Conservation (phyloP, 176 grass and related monocot genomes). For the Bolboschoenus planiculmis region DNA sequence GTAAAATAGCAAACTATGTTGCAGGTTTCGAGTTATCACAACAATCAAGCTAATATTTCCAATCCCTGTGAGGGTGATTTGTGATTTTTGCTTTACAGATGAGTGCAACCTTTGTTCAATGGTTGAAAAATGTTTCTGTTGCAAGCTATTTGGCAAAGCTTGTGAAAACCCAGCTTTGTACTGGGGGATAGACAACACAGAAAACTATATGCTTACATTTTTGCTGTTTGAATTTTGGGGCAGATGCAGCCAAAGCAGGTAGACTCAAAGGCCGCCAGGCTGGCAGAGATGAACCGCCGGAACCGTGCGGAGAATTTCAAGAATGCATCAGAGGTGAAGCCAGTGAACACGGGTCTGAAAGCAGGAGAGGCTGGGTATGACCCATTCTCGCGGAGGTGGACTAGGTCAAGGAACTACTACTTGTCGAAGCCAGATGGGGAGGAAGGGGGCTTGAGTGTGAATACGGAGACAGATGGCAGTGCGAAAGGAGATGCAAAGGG, state of each 20-base stretch:
- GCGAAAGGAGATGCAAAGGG: slow-evolving; percentile 32
- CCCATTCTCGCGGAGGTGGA: slow-evolving; percentile 97
- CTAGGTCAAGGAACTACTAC: slow-evolving; percentile 86
- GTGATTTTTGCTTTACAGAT: not conserved
- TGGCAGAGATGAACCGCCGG: slow-evolving; percentile 94
- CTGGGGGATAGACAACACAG: not conserved
- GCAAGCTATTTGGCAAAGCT: not conserved
- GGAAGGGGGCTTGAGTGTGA: slow-evolving; percentile 25
- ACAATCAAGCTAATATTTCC: not conserved
- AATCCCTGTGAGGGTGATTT: not conserved
- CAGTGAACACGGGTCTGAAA: slow-evolving; percentile 70
- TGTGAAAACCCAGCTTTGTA: not conserved
- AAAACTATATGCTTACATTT: not conserved
- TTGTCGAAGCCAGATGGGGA: slow-evolving; percentile 46
- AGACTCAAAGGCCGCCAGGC: slow-evolving; percentile 70
- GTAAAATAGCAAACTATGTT: not conserved
- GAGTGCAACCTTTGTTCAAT: not conserved
- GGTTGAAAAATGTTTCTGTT: not conserved
- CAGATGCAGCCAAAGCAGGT: slow-evolving; percentile 31
- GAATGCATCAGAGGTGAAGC: slow-evolving; percentile 88
- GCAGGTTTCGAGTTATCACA: not conserved
- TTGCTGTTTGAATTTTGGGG: not conserved
- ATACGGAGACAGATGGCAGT: not conserved
- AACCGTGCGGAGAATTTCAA: slow-evolving; percentile 93
- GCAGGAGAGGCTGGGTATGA: slow-evolving; percentile 95